Conservation (phyloP, 768 basidiomycete genomes). For the Strobilomyces confusus region DNA sequence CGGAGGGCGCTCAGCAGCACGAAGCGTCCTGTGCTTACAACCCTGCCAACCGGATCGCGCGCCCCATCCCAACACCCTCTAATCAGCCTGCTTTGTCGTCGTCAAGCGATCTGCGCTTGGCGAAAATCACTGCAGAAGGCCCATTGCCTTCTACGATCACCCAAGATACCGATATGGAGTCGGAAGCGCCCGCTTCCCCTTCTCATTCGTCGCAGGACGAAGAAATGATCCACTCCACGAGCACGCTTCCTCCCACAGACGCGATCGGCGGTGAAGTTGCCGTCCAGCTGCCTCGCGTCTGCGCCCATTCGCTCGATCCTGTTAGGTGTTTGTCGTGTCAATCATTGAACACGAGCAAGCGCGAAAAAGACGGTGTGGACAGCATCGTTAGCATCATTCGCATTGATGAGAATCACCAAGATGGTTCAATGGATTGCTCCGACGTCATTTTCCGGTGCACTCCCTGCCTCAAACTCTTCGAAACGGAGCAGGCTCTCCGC, state of each 20-base stretch:
- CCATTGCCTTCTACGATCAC: background rate
- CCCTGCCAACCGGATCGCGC: background rate
- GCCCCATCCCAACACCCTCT: background rate
- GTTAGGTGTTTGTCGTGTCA: constrained; percentile 8
- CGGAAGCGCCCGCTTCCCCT: background rate
- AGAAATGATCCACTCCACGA: constrained; percentile 10
- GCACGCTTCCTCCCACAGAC: background rate
- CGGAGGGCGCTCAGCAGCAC: too few species aligned
- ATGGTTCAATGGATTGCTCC: background rate
- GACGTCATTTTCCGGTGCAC: constrained; percentile 7
- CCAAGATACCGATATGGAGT: background rate
- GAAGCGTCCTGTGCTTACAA: constrained; percentile 1
- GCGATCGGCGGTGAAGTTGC: background rate
- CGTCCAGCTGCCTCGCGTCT: background rate
- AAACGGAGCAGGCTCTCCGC: constrained; percentile 5
- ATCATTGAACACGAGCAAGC: background rate
- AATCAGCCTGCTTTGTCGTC: background rate
- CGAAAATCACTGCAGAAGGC: background rate
- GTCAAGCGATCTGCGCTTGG: background rate
- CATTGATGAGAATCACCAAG: background rate
- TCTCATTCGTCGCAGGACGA: constrained; percentile 3
- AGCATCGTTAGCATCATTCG: background rate
- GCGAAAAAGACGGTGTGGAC: background rate
- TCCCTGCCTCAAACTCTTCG: constrained; percentile 15
- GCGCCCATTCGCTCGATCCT: background rate